Evolutionary conservation across 2,329 filamentous ascomycete genomes (phyloP).

Genomic region (Aspergillus nomiae): DNA sequence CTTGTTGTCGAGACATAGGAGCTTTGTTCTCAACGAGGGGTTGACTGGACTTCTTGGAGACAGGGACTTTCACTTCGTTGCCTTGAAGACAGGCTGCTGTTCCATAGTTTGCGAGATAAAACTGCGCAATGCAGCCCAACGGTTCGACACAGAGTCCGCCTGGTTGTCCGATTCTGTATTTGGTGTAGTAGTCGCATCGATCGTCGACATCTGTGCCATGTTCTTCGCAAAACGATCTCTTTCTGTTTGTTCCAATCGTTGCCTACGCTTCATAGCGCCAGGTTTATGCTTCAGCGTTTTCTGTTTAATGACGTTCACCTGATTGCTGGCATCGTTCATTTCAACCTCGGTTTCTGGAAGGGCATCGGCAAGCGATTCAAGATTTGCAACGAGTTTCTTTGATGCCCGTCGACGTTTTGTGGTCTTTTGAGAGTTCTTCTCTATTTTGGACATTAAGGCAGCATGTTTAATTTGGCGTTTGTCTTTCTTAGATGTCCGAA

Average conservation of each 20-base stretch:
- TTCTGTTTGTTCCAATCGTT: constrained; percentile 76
- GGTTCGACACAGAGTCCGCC: constrained; percentile 51
- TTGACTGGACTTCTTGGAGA: neutral
- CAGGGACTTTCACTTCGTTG: constrained; percentile 28
- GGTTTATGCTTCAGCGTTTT: constrained; percentile 73
- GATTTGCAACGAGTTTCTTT: constrained; percentile 76
- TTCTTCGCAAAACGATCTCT: constrained; percentile 82
- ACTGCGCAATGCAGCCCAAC: constrained; percentile 79
- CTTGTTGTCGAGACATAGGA: neutral
- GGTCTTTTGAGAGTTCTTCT: constrained; percentile 60
- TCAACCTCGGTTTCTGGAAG: constrained; percentile 65
- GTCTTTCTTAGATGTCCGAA: constrained; percentile 76
- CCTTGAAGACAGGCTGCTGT: constrained; percentile 74
- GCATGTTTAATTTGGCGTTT: constrained; percentile 82
- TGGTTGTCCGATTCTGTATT: constrained; percentile 17
- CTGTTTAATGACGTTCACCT: constrained; percentile 71
- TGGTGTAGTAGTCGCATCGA: constrained; percentile 33
- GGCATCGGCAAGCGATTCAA: constrained; percentile 77
- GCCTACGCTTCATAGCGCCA: constrained; percentile 81
- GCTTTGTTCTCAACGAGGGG: no score
- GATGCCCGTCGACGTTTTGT: constrained; percentile 68
- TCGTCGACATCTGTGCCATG: constrained; percentile 69
- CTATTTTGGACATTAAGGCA: constrained; percentile 73
- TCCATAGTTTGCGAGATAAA: constrained; percentile 90
- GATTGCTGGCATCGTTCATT: constrained; percentile 47